Evolutionary conservation across 2,329 filamentous ascomycete genomes (phyloP).

Genomic region (Arthrobotrys megalospora): DNA sequence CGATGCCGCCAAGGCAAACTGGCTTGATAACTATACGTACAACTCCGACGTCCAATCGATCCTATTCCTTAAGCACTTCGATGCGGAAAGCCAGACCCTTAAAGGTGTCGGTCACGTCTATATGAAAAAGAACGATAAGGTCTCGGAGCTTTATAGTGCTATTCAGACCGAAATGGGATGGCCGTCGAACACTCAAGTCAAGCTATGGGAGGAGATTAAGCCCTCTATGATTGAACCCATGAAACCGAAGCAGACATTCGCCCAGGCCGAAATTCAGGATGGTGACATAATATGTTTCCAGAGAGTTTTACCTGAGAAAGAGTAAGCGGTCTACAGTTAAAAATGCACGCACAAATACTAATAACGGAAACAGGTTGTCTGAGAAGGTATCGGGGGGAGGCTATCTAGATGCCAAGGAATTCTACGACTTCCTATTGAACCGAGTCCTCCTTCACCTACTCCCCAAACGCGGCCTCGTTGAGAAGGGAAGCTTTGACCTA

Average conservation of each 20-base stretch:
- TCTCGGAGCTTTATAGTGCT: constrained; percentile 82
- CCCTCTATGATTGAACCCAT: constrained; percentile 96
- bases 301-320: constrained; percentile 72
- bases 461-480: constrained; percentile 73
- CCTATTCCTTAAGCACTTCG: constrained; percentile 93
- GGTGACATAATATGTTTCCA: constrained; percentile 98
- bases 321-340: constrained; percentile 63
- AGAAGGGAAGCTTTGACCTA: constrained; percentile 77
- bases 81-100: constrained; percentile 81
- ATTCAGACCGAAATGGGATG: constrained; percentile 90
- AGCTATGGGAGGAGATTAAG: constrained; percentile 97
- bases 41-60: constrained; percentile 72
- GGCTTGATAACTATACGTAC: constrained; percentile 62
- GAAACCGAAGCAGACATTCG: constrained; percentile 90
- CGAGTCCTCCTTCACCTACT: constrained; percentile 84
- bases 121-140: constrained; percentile 87
- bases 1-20: constrained; percentile 68
- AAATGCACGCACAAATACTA: constrained; percentile 1
- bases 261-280: constrained; percentile 93
- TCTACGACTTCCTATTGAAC: constrained; percentile 94
- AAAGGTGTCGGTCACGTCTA: constrained; percentile 87
- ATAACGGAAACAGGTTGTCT: constrained; percentile 64
- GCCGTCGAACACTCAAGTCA: constrained; percentile 80
- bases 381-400: constrained; percentile 66
- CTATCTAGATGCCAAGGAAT: constrained; percentile 81